A percentile compares a stretch with the other conserved stretches of the same genome.
Conservation (phyloP, 139 green algal species). For the Micromonas pusilla region DNA sequence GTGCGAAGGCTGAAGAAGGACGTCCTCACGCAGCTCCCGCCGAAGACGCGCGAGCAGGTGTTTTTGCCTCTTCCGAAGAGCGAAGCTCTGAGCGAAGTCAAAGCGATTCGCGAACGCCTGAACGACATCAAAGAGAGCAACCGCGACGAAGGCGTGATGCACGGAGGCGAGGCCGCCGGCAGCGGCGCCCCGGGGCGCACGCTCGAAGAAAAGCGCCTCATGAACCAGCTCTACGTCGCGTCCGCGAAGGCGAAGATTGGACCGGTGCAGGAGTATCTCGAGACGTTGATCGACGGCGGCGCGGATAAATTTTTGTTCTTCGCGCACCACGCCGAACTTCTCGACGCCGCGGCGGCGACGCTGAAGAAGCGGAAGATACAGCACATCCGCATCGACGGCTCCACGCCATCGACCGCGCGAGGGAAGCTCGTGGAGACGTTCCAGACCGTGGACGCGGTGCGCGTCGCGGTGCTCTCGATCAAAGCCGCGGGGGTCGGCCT, state of each 20-base stretch:
- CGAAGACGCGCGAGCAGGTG: constrained; percentile 78
- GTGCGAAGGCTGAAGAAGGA: constrained; percentile 82
- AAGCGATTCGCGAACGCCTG: background rate
- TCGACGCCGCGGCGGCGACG: constrained; percentile 60
- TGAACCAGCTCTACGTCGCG: constrained; percentile 58
- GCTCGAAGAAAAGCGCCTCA: constrained; percentile 32
- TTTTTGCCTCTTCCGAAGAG: background rate
- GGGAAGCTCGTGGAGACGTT: constrained; percentile 46
- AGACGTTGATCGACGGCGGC: constrained; percentile 45
- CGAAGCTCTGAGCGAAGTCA: background rate
- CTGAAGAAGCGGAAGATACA: constrained; percentile 22
- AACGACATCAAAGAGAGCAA: background rate
- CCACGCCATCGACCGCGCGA: constrained; percentile 41
- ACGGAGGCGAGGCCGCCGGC: background rate
- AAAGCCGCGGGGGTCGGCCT: constrained; percentile 69
- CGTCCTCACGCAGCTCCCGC: constrained; percentile 82
- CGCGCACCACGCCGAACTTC: constrained; percentile 75
- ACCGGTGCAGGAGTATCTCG: constrained; percentile 56
- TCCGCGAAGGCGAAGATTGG: constrained; percentile 63
- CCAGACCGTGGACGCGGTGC: constrained; percentile 4
- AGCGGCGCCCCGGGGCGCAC: too few species aligned
- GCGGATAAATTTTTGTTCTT: constrained; percentile 89
- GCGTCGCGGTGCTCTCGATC: constrained; percentile 30
- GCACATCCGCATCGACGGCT: constrained; percentile 81
- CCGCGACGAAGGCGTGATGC: background rate